Evolutionary conservation across 805 yeast species (phyloP).

Genomic region (Wickerhamiella shivajii): DNA sequence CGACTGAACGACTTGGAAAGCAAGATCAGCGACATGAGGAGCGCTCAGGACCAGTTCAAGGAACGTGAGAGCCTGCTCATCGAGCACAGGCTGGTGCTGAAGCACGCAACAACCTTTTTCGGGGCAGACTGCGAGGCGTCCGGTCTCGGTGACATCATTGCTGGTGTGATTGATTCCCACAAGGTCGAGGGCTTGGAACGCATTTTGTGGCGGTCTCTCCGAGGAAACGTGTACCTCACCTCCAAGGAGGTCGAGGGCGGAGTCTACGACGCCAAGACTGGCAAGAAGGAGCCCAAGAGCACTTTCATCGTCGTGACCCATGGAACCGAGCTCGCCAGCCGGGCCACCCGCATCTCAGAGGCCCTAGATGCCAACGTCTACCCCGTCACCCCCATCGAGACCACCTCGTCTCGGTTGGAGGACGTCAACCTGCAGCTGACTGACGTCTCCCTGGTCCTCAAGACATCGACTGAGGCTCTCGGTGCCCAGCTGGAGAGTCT

Average conservation of each 20-base stretch:
- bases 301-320: conserved; percentile 85
- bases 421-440: conserved; percentile 34
- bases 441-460: conserved; percentile 47
- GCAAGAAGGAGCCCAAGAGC: conserved; percentile 50
- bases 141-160: conserved; percentile 33
- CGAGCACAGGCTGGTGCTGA: conserved; percentile 54
- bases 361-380: conserved; percentile 75
- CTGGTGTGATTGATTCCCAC: conserved; percentile 69
- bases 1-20: conserved; percentile 56
- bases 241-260: conserved; percentile 58
- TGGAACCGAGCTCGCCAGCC: conserved; percentile 57
- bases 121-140: conserved; percentile 26
- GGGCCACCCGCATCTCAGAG: conserved; percentile 73
- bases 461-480: conserved; percentile 52
- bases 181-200: conserved; percentile 60
- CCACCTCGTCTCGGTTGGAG: conserved; percentile 26
- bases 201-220: conserved; percentile 79
- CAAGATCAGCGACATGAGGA: conserved; percentile 55
- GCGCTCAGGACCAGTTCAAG: conserved; percentile 50
- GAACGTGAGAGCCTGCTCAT: conserved; percentile 47
- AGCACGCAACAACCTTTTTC: conserved; percentile 32
- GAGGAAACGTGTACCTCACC: conserved; percentile 80
- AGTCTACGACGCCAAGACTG: conserved; percentile 46
- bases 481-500: conserved; percentile 65
- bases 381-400: conserved; percentile 34